These are phyloP conservation scores for Austroboletus novae-zelandiae DNA, from an alignment of 1,284 basidiomycete genomes.

Conservation along the genomic window DNA sequence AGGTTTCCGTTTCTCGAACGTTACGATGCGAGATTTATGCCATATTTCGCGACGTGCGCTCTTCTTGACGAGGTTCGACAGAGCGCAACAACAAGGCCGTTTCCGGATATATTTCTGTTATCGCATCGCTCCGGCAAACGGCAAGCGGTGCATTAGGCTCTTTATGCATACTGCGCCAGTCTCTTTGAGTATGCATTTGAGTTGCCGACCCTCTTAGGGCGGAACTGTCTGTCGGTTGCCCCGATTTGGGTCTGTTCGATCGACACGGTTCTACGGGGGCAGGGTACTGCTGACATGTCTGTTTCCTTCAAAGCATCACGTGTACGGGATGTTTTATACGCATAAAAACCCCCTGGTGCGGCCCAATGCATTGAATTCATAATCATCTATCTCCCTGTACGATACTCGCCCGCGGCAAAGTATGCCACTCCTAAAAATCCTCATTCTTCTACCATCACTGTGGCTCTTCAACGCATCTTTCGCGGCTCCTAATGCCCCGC, in stretches of 20 bases:
- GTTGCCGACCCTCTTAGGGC: too few relatives aligned
- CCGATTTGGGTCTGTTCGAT: background rate
- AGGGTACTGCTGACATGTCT: background rate
- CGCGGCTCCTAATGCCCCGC: conserved; percentile 21
- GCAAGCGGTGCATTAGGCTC: too few relatives aligned
- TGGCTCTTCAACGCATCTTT: conserved; percentile 29
- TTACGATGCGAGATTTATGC: too few relatives aligned
- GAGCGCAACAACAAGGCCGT: too few relatives aligned
- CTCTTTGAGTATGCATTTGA: too few relatives aligned
- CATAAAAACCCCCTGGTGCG: conserved; percentile 8
- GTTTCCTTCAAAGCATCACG: conserved; percentile 14
- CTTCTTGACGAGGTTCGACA: too few relatives aligned
- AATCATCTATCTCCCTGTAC: background rate
- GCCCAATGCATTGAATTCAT: background rate
- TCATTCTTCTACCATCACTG: conserved; percentile 26
- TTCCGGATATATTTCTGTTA: too few relatives aligned
- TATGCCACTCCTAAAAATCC: conserved; percentile 24
- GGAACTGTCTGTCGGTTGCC: too few relatives aligned
- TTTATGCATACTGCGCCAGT: too few relatives aligned
- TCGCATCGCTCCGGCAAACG: too few relatives aligned
- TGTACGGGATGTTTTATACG: conserved; percentile 13
- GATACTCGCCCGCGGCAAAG: background rate
- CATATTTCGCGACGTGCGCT: too few relatives aligned
- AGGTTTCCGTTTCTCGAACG: too few relatives aligned
- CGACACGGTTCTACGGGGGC: background rate